A percentile compares a stretch with the other conserved stretches of the same genome.
These are phyloP conservation scores for Salvia sclarea DNA, from an alignment of 305 asterid species.

Conservation along the genomic window DNA sequence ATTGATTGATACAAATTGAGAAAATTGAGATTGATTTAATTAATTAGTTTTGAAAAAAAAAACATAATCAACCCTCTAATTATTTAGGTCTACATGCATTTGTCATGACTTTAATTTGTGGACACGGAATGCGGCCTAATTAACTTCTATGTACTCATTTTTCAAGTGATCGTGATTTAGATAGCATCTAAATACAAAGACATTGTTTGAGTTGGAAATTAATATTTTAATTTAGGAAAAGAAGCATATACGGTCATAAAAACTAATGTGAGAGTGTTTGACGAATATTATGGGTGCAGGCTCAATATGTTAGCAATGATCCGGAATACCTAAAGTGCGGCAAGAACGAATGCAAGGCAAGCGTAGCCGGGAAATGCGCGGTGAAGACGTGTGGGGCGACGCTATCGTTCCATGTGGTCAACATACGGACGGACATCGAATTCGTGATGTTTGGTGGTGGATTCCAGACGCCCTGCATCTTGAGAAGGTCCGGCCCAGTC, in stretches of 20 bases:
- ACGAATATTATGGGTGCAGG: constrained; percentile 38
- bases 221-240: too few relatives aligned
- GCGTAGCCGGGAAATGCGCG: constrained; percentile 39
- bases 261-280: neutral
- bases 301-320: constrained; percentile 66
- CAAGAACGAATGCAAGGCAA: constrained; percentile 56
- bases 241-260: neutral
- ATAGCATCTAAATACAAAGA: too few relatives aligned
- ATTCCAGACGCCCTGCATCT: constrained; percentile 62
- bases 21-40: too few relatives aligned
- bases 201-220: too few relatives aligned
- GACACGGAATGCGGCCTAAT: neutral
- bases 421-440: constrained; percentile 73
- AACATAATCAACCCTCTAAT: neutral
- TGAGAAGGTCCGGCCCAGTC: constrained; percentile 40
- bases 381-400: constrained; percentile 54
- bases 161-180: too few relatives aligned
- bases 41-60: neutral
- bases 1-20: too few relatives aligned
- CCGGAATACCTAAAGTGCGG: constrained; percentile 58
- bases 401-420: constrained; percentile 64
- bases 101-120: neutral
- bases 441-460: constrained; percentile 76
- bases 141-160: neutral
- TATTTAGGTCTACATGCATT: neutral